Evolutionary conservation across 1,139 yeast species (phyloP), one percentile per base, ranked within the genome.

Genomic region (Candida sanyaensis): DNA sequence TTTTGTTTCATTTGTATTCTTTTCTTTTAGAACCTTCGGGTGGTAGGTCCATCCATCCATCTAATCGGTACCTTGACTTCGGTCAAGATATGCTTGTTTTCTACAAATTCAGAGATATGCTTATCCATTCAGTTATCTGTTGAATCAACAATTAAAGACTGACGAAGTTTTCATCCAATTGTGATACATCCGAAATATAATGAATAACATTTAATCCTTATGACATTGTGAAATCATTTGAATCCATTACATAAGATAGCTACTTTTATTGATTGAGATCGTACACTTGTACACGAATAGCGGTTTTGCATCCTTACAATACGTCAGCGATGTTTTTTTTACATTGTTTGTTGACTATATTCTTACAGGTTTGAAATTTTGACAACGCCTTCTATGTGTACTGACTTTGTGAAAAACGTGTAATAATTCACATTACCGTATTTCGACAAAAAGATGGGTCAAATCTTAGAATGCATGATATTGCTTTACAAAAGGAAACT

Each of bases 1-100:
- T 12, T 21, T 21, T 36, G 9, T 8, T 26, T 11, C 5, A 24
- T 8, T 24, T 23, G 21, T 36, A 24, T 36, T 12, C 24, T 33
- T 13, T 41, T 27, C 33, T 12, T 38, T n/a, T 38, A 27, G 31
- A 8, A 12, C 24, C 21, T 39, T 21, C 17, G 13, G 10, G n/a
- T 12, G n/a, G 13, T 41, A 37, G 40, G 28, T 23, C 42, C 44
- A 37, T 43, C 39, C 51, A 41, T 45, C 45, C 43, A 41, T 48
- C 40, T 45, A 45, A 48, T 45, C 49, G 47, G 32, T 48, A 45
- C 45, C 46, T 24, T 31, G n/a, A 8, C 29, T 10, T 10, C 12
- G 12, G 10, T 26, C 2, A 24, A 33, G 37, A 41, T 32, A 32
- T 26, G 31, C 43, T 26, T 24, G 8, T 36, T 24, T 17, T 24